A percentile compares a stretch with the other conserved stretches of the same genome.
Conservation (phyloP, 202 grass and related monocot genomes). For the Carex sylvatica region DNA sequence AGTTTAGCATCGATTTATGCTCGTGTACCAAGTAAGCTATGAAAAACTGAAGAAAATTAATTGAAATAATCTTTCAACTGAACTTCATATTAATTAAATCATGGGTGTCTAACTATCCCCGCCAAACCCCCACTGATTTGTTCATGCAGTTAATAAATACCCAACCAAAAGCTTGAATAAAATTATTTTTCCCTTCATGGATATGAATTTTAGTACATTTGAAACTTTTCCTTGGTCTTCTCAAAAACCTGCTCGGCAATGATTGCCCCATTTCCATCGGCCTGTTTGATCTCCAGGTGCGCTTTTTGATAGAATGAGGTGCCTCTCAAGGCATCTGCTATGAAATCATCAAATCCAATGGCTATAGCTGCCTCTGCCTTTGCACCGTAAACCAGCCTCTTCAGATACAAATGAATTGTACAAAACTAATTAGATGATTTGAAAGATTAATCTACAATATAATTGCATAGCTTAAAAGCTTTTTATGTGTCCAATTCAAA, state of each 20-base stretch:
- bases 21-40: not conserved
- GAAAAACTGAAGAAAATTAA: conserved; percentile 2
- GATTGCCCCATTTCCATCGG: conserved; percentile 51
- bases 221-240: conserved; percentile 65
- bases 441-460: not conserved
- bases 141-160: conserved; percentile 24
- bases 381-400: conserved; percentile 89
- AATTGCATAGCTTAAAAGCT: not conserved
- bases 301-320: conserved; percentile 65
- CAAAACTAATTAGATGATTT: not conserved
- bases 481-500: not conserved
- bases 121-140: conserved; percentile 17
- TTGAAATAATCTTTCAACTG: not conserved
- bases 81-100: conserved; percentile 1
- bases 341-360: conserved; percentile 76
- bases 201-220: conserved; percentile 41
- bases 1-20: not conserved
- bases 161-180: conserved; percentile 30
- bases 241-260: conserved; percentile 79
- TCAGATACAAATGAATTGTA: conserved; percentile 1
- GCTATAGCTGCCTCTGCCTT: conserved; percentile 93
- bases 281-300: conserved; percentile 63
- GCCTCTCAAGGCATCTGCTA: conserved; percentile 67
- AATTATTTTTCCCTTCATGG: not conserved
- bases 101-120: not conserved